Conservation (phyloP, 371 early-diverging fungal species). For the Circinella umbellata region DNA sequence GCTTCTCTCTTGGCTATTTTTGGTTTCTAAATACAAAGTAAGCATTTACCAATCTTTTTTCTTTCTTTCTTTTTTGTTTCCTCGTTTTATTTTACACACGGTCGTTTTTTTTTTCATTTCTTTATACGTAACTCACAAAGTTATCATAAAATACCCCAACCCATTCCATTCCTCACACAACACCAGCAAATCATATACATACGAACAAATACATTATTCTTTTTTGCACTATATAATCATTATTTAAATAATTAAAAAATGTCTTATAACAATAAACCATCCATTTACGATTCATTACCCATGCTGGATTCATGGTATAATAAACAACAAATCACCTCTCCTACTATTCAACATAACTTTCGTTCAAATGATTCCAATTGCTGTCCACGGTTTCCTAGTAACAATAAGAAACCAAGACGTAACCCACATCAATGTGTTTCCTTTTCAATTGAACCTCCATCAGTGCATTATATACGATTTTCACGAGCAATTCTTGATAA, state of each 20-base stretch:
- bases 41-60: not conserved
- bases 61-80: not conserved
- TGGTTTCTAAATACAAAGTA: too few relatives aligned
- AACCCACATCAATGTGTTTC: slow-evolving; percentile 14
- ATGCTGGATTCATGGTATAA: slow-evolving; percentile 27
- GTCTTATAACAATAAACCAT: slow-evolving; percentile 7
- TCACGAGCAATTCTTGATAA: not conserved
- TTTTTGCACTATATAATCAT: too few relatives aligned
- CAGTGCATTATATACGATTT: slow-evolving; percentile 4
- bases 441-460: slow-evolving; percentile 22
- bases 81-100: not conserved
- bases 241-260: not conserved
- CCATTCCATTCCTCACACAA: not conserved
- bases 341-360: not conserved
- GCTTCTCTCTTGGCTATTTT: too few relatives aligned
- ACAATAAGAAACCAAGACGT: not conserved
- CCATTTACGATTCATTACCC: slow-evolving; percentile 23
- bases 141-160: not conserved
- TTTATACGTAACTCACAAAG: not conserved
- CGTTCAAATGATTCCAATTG: not conserved
- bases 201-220: too few relatives aligned
- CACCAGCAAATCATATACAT: too few relatives aligned
- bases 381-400: too few relatives aligned
- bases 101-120: not conserved
- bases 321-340: not conserved